Evolutionary conservation across 768 basidiomycete genomes (phyloP).

Genomic region (Termitomyces sp.): DNA sequence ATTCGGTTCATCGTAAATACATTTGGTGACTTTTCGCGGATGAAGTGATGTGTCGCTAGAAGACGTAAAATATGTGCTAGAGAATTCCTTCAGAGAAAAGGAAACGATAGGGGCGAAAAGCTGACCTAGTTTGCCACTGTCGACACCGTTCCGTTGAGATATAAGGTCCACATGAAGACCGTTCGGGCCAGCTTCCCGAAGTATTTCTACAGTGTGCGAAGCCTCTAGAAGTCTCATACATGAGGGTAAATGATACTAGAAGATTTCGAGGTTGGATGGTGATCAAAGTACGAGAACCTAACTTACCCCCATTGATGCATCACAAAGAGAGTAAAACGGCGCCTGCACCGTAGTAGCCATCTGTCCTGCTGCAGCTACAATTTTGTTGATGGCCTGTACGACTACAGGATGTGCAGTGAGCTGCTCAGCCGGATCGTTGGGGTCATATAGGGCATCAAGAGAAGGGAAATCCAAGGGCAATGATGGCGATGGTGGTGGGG

Average conservation of each 20-base stretch:
- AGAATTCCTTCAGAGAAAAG: not conserved
- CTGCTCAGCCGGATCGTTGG: constrained; percentile 45
- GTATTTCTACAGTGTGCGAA: constrained; percentile 65
- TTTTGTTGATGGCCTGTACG: constrained; percentile 54
- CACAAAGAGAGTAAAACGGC: constrained; percentile 71
- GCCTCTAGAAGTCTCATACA: constrained; percentile 74
- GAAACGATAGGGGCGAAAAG: not conserved
- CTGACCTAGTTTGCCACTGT: constrained; percentile 50
- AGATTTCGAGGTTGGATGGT: not conserved
- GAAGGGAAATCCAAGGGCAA: constrained; percentile 52
- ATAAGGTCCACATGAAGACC: constrained; percentile 49
- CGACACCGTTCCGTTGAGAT: constrained; percentile 40
- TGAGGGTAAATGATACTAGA: constrained; percentile 72
- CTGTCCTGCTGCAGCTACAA: constrained; percentile 70
- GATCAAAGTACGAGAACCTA: not conserved
- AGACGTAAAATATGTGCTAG: constrained; percentile 72
- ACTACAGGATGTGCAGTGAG: constrained; percentile 60
- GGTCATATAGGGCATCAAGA: constrained; percentile 43
- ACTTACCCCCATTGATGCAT: constrained; percentile 68
- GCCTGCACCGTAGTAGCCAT: constrained; percentile 59
- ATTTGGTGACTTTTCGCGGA: constrained; percentile 65
- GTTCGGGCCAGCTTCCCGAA: constrained; percentile 57
- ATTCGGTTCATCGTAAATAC: constrained; percentile 72
- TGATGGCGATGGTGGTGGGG: constrained; percentile 29
- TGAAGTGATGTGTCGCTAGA: constrained; percentile 75